A percentile compares a stretch with the other conserved stretches of the same genome.
phyloP scores from a whole-genome alignment of 176 grass and related monocot genomes.

The Oryza meyeriana region DNA sequence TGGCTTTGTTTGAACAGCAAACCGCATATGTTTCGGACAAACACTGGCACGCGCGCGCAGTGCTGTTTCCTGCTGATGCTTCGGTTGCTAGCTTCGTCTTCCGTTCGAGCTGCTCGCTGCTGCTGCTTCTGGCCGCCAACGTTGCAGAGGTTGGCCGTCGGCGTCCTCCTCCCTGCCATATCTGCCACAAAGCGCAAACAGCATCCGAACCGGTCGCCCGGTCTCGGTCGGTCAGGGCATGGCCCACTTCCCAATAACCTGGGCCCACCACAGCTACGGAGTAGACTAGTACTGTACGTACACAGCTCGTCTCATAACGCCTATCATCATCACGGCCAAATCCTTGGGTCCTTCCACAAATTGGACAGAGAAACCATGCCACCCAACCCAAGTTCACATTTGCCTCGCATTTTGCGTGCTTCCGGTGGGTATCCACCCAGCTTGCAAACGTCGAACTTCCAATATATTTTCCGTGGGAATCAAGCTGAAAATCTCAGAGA shows the following conservation, averaged over 20 bases:
- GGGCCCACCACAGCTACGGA: background rate
- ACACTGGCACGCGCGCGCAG: slow-evolving; percentile 20
- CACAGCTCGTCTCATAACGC: slow-evolving; percentile 10
- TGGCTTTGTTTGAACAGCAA: slow-evolving; percentile 18
- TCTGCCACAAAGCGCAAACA: background rate
- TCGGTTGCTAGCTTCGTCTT: background rate
- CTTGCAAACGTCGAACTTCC: no score
- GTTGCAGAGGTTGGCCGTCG: background rate
- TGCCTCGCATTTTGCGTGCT: no score
- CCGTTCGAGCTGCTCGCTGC: background rate
- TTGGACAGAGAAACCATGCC: background rate
- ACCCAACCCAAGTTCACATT: background rate
- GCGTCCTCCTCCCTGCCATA: slow-evolving; percentile 27
- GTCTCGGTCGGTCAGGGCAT: background rate
- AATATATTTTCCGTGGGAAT: no score
- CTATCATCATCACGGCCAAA: slow-evolving; percentile 5
- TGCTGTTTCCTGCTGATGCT: background rate
- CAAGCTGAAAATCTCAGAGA: no score
- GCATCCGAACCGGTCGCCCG: slow-evolving; percentile 10
- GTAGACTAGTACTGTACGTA: background rate
- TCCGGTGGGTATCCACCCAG: no score
- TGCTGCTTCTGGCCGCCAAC: background rate
- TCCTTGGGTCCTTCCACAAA: background rate
- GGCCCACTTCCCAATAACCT: slow-evolving; percentile 23
- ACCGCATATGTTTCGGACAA: background rate